phyloP scores from a whole-genome alignment of 495 filamentous ascomycete species.

The Lentithecium fluviatile region DNA sequence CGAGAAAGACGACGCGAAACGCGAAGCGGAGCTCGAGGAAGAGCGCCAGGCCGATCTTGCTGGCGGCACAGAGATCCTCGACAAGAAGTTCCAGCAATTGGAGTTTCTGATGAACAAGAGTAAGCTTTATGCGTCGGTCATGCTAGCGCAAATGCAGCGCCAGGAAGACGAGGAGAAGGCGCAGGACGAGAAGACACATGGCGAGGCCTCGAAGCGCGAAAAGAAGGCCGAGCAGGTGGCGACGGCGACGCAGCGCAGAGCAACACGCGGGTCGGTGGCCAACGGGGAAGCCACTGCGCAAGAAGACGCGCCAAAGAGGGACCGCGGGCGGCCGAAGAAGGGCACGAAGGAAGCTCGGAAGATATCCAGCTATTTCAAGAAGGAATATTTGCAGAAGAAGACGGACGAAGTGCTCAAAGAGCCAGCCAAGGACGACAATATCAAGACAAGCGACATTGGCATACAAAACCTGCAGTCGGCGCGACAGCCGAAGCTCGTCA shows the following conservation, averaged over 20 bases:
- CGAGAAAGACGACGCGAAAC: conserved; percentile 50
- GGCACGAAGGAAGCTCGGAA: conserved; percentile 40
- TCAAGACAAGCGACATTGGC: conserved; percentile 64
- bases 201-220: conserved; percentile 44
- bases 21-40: conserved; percentile 50
- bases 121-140: conserved; percentile 53
- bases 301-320: conserved; percentile 21
- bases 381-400: conserved; percentile 54
- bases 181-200: conserved; percentile 48
- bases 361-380: conserved; percentile 60
- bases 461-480: conserved; percentile 77
- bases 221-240: conserved; percentile 45
- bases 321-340: conserved; percentile 35
- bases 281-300: neutral
- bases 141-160: conserved; percentile 63
- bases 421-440: conserved; percentile 54
- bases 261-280: conserved; percentile 33
- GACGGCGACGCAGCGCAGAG: conserved; percentile 39
- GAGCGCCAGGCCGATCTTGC: conserved; percentile 47
- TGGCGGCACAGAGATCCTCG: conserved; percentile 51
- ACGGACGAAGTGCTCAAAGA: conserved; percentile 57
- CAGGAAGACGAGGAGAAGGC: conserved; percentile 57
- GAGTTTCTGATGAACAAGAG: conserved; percentile 50
- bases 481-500: conserved; percentile 78
- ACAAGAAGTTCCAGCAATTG: conserved; percentile 52